Percentiles rank a stretch among this genome's conserved stretches.
Evolutionary conservation across 805 yeast genomes (phyloP).

Genomic region (Starmerella sirachaensis): DNA sequence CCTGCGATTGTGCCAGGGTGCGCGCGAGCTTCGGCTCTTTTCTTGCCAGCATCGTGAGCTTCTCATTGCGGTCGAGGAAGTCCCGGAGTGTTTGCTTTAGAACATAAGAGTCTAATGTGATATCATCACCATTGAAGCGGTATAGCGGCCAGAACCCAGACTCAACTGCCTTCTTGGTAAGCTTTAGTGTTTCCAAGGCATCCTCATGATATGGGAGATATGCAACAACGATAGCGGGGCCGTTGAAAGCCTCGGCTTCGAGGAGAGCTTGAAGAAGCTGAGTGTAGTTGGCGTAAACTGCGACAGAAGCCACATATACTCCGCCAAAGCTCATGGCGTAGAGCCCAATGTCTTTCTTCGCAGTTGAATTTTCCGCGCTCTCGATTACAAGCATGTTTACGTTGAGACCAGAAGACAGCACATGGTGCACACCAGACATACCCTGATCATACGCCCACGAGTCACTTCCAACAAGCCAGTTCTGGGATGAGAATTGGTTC

Average conservation of each 20-base stretch:
- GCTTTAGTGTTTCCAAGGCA: conserved; percentile 64
- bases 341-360: conserved; percentile 79
- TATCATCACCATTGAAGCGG: conserved; percentile 55
- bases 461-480: conserved; percentile 88
- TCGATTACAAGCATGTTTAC: conserved; percentile 79
- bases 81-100: conserved; percentile 63
- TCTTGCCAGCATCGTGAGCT: conserved; percentile 59
- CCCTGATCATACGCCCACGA: conserved; percentile 94
- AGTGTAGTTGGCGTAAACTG: conserved; percentile 85
- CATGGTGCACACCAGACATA: conserved; percentile 78
- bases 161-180: conserved; percentile 81
- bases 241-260: conserved; percentile 80
- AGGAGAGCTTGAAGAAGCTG: conserved; percentile 78
- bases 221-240: conserved; percentile 86
- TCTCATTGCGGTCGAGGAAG: conserved; percentile 84
- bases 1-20: conserved; percentile 51
- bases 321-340: conserved; percentile 90
- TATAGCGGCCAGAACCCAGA: conserved; percentile 96
- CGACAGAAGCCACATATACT: conserved; percentile 86
- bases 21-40: conserved; percentile 67
- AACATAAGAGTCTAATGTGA: conserved; percentile 74
- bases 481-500: conserved; percentile 26
- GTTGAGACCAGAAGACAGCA: conserved; percentile 61
- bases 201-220: conserved; percentile 66
- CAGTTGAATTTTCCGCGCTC: conserved; percentile 52